Percentiles rank a stretch among this genome's conserved stretches.
Evolutionary conservation across 768 basidiomycete species (phyloP).

Genomic region (Vararia minispora): DNA sequence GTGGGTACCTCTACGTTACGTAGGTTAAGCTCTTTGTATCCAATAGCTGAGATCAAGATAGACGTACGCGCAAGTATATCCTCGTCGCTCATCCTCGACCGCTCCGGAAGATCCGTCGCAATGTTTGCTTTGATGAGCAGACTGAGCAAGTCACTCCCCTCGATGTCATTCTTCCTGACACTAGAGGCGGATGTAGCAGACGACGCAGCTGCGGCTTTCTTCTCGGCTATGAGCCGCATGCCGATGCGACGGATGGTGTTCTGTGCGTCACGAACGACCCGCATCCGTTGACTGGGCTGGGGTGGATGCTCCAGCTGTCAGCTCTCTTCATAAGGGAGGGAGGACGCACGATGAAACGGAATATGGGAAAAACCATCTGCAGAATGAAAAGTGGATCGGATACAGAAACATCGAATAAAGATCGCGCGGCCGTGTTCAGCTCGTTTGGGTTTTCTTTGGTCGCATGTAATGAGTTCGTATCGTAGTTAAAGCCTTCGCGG

Average conservation of each 20-base stretch:
- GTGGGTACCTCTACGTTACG: constrained; percentile 21
- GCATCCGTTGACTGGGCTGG: constrained; percentile 16
- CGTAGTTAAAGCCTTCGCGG: neutral
- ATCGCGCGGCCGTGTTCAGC: neutral
- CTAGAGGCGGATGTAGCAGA: constrained; percentile 6
- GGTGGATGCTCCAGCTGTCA: too few relatives aligned
- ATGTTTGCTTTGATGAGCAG: constrained; percentile 23
- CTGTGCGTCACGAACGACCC: constrained; percentile 19
- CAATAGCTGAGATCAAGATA: neutral
- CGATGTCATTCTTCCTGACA: constrained; percentile 13
- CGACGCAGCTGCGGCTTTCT: constrained; percentile 27
- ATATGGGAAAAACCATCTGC: neutral
- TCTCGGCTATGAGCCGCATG: constrained; percentile 34
- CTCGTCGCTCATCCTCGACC: constrained; percentile 18
- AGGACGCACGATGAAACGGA: constrained; percentile 6
- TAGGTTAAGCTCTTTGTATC: neutral
- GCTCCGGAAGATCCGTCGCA: constrained; percentile 17
- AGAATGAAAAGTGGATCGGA: neutral
- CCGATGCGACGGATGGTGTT: constrained; percentile 41
- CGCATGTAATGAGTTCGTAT: neutral
- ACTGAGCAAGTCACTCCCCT: constrained; percentile 19
- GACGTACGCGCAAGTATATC: constrained; percentile 20
- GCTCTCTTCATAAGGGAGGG: too few relatives aligned
- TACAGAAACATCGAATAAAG: neutral
- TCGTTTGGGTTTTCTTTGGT: constrained; percentile 1